These are phyloP conservation scores for Hansenula lynferdii DNA, from an alignment of 1,139 yeast genomes.

Conservation along the genomic window DNA sequence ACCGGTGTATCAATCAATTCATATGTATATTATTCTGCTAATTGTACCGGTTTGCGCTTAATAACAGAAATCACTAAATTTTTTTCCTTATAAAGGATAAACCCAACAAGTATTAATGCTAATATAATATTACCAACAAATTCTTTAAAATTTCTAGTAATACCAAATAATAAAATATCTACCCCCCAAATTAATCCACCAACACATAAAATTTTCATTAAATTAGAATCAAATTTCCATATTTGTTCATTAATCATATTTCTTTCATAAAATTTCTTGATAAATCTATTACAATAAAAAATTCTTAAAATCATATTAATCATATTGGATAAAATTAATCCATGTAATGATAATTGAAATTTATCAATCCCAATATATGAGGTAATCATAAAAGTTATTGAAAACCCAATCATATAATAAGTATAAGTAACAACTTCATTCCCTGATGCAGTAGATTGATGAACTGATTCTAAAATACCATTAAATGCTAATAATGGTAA, in stretches of 20 bases:
- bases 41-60: conserved; percentile 16
- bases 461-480: conserved; percentile 86
- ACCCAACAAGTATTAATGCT: conserved; percentile 32
- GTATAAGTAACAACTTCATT: conserved; percentile 59
- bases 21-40: conserved; percentile 5
- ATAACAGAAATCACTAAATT: conserved; percentile 22
- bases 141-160: conserved; percentile 35
- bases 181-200: conserved; percentile 25
- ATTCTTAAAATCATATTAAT: conserved; percentile 63
- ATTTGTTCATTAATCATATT: conserved; percentile 16
- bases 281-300: conserved; percentile 42
- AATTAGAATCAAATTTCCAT: conserved; percentile 22
- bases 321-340: conserved; percentile 56
- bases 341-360: conserved; percentile 45
- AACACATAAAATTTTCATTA: conserved; percentile 22
- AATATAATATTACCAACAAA: conserved; percentile 36
- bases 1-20: no score
- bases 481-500: conserved; percentile 85
- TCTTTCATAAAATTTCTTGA: conserved; percentile 31
- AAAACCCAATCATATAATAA: conserved; percentile 53
- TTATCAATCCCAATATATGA: conserved; percentile 43
- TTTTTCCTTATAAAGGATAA: conserved; percentile 38
- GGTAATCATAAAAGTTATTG: conserved; percentile 41
- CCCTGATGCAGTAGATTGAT: conserved; percentile 72
- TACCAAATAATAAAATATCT: conserved; percentile 32